Conservation (phyloP, 768 basidiomycete species). For the Thelephora aurantiotincta region DNA sequence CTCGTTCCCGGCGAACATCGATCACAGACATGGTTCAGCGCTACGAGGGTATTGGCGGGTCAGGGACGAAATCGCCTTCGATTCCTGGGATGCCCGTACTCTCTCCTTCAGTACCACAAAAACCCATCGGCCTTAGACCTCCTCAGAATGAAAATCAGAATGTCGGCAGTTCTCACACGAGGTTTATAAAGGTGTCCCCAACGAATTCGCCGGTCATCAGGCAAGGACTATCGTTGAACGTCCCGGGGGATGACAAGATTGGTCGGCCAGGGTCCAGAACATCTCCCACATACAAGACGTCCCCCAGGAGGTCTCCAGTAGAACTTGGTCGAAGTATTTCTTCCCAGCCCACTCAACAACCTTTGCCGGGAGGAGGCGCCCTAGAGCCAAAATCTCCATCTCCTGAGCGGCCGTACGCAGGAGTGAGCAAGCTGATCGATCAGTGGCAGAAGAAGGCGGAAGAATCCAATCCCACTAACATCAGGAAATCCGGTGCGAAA, state of each 20-base stretch:
- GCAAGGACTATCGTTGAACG: too few species aligned
- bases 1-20: slow-evolving; percentile 42
- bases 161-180: slow-evolving; percentile 3
- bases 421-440: slow-evolving; percentile 75
- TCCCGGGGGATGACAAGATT: too few species aligned
- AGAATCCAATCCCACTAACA: slow-evolving; percentile 17
- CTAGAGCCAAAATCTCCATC: slow-evolving; percentile 33
- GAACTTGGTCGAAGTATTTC: too few species aligned
- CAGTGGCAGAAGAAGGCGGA: slow-evolving; percentile 78
- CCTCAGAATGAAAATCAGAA: neutral
- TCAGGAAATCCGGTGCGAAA: slow-evolving; percentile 4
- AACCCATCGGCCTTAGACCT: slow-evolving; percentile 16
- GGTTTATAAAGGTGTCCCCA: slow-evolving; percentile 16
- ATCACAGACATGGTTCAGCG: slow-evolving; percentile 80
- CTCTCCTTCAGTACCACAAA: slow-evolving; percentile 17
- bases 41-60: slow-evolving; percentile 51
- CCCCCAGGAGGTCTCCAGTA: too few species aligned
- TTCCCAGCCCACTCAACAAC: too few species aligned
- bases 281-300: too few species aligned
- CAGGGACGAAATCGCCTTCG: neutral
- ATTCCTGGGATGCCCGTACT: slow-evolving; percentile 7
- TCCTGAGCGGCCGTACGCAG: slow-evolving; percentile 68
- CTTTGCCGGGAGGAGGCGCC: slow-evolving; percentile 8
- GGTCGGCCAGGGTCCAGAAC: too few species aligned
- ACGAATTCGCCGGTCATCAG: slow-evolving; percentile 10